Conservation (phyloP, 1,284 basidiomycete genomes). For the Phenoliferia sp. region DNA sequence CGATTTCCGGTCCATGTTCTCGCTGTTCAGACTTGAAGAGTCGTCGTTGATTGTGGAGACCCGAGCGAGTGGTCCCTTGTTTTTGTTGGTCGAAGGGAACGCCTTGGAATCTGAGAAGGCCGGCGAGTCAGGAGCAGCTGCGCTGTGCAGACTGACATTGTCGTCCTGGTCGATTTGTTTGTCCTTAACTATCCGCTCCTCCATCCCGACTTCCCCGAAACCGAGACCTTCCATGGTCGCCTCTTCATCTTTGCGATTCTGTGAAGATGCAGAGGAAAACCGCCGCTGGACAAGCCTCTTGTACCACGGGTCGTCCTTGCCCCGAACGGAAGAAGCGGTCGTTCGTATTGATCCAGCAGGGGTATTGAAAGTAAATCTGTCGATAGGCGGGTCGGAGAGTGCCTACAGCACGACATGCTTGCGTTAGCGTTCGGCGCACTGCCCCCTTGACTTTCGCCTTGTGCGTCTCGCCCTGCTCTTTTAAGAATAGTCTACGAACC, state of each 20-base stretch:
- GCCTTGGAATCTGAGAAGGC: not conserved
- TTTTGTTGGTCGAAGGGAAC: conserved; percentile 1
- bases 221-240: not conserved
- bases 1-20: not conserved
- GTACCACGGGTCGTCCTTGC: conserved; percentile 11
- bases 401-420: not conserved
- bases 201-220: not conserved
- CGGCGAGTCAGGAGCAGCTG: not conserved
- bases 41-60: not conserved
- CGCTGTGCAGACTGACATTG: conserved; percentile 1
- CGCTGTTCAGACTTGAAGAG: not conserved
- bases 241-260: not conserved
- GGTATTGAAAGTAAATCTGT: conserved; percentile 9
- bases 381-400: conserved; percentile 8
- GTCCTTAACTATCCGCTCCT: not conserved
- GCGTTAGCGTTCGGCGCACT: not conserved
- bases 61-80: not conserved
- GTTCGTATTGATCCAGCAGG: conserved; percentile 15
- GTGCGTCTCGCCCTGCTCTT: too few species aligned
- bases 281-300: not conserved
- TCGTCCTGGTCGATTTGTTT: not conserved
- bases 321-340: conserved; percentile 4
- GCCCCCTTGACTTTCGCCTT: too few species aligned
- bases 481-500: not conserved
- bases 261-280: not conserved